phyloP scores from a whole-genome alignment of 1,139 yeast genomes.

The Nadsonia commutata region DNA sequence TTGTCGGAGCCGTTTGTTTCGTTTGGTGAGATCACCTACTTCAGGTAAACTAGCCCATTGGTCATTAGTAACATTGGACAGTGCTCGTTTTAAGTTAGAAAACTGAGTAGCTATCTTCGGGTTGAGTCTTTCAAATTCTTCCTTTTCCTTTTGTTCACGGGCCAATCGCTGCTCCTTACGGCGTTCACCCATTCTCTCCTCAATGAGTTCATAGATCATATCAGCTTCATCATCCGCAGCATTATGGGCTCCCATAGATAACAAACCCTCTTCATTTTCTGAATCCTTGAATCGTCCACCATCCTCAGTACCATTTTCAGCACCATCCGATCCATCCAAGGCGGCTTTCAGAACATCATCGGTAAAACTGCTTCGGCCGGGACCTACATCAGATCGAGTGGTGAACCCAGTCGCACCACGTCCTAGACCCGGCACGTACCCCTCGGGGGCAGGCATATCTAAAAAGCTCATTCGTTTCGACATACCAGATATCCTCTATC shows the following conservation, averaged over 20 bases:
- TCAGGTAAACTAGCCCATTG: conserved; percentile 82
- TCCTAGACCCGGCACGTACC: conserved; percentile 85
- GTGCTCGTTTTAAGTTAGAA: conserved; percentile 45
- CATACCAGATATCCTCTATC: conserved; percentile 1
- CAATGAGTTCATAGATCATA: conserved; percentile 48
- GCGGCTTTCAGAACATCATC: conserved; percentile 25
- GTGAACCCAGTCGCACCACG: conserved; percentile 93
- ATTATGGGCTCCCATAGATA: conserved; percentile 16
- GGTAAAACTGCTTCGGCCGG: conserved; percentile 28
- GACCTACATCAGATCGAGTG: conserved; percentile 65
- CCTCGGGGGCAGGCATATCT: conserved; percentile 78
- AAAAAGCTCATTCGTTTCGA: conserved; percentile 32
- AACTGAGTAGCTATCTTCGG: conserved; percentile 31
- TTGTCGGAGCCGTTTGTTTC: conserved; percentile 57
- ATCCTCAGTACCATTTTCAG: conserved; percentile 22
- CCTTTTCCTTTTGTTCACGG: conserved; percentile 17
- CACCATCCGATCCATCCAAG: conserved; percentile 22
- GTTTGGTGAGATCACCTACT: conserved; percentile 72
- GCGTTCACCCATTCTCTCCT: conserved; percentile 34
- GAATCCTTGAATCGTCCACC: conserved; percentile 25
- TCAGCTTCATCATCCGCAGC: conserved; percentile 61
- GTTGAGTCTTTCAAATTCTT: conserved; percentile 16
- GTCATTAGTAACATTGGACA: conserved; percentile 44
- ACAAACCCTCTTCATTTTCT: conserved; percentile 27
- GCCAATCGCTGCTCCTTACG: conserved; percentile 24